A percentile compares a stretch with the other conserved stretches of the same genome.
Conservation (phyloP, 164 flowering plant species). For the Nymphaea colorata region DNA sequence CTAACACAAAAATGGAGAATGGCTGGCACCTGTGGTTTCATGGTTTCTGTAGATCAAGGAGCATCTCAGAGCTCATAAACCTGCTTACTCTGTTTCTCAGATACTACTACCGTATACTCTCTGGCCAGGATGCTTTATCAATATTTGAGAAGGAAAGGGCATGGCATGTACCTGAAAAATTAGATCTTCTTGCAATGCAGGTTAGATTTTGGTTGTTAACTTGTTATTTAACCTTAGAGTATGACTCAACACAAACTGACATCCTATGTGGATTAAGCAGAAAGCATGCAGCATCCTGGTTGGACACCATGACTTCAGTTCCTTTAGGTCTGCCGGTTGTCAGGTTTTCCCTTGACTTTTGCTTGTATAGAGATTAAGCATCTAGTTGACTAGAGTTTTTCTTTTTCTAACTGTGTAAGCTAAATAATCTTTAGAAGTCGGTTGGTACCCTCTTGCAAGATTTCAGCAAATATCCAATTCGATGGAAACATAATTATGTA, state of each 20-base stretch:
- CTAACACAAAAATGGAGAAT: too few species aligned
- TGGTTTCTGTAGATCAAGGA: too few species aligned
- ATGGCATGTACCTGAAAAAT: conserved; percentile 76
- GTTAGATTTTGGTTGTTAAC: conserved; percentile 19
- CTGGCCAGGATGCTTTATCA: conserved; percentile 73
- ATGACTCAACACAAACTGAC: conserved; percentile 3
- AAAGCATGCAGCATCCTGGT: conserved; percentile 72
- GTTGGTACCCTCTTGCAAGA: too few species aligned
- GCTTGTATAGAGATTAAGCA: background rate
- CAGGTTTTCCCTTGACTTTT: conserved; percentile 39
- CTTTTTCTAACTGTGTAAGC: background rate
- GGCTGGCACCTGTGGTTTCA: too few species aligned
- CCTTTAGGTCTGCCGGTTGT: conserved; percentile 89
- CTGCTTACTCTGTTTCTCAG: conserved; percentile 15
- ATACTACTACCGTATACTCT: conserved; percentile 75
- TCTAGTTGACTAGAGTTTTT: background rate
- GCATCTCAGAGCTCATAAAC: too few species aligned
- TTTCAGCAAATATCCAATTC: too few species aligned
- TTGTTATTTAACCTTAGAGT: background rate
- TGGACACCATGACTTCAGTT: conserved; percentile 90
- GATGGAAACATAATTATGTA: too few species aligned
- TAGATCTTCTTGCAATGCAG: conserved; percentile 76
- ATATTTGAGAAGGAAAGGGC: conserved; percentile 83
- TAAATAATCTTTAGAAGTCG: background rate
- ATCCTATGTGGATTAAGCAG: conserved; percentile 23